Percentiles rank a stretch among this genome's conserved stretches.
Conservation (phyloP, 2,329 filamentous ascomycete genomes). For the Penicillium sp. region DNA sequence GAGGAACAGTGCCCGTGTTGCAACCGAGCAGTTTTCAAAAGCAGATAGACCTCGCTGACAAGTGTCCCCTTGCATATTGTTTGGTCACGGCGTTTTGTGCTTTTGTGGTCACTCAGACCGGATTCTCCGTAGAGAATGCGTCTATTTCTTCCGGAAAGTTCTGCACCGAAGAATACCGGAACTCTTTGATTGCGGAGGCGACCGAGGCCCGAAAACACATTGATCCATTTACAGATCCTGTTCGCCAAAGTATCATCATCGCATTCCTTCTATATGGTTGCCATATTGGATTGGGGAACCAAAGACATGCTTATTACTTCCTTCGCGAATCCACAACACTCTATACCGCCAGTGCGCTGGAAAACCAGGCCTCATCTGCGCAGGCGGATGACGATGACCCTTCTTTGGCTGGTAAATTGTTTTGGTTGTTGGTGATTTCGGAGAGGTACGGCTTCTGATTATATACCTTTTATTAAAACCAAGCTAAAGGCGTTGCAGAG, state of each 20-base stretch:
- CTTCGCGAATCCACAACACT: slow-evolving; percentile 69
- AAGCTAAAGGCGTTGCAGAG: slow-evolving; percentile 40
- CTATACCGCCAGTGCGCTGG: slow-evolving; percentile 51
- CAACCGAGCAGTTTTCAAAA: slow-evolving; percentile 20
- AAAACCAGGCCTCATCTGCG: slow-evolving; percentile 48
- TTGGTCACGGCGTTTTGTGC: slow-evolving; percentile 39
- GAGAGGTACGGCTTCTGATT: slow-evolving; percentile 53
- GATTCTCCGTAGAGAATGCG: slow-evolving; percentile 11
- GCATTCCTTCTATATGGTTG: slow-evolving; percentile 69
- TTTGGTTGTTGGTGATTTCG: slow-evolving; percentile 63
- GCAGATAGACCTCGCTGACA: slow-evolving; percentile 22
- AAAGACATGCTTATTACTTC: slow-evolving; percentile 70
- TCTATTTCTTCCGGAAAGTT: neutral
- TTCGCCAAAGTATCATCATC: slow-evolving; percentile 50
- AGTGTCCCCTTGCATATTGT: slow-evolving; percentile 26
- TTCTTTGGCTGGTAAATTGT: slow-evolving; percentile 50
- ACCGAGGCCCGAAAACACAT: slow-evolving; percentile 23
- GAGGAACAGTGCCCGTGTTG: slow-evolving; percentile 31
- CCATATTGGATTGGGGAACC: slow-evolving; percentile 62
- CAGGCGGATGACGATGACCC: slow-evolving; percentile 48
- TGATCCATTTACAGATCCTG: slow-evolving; percentile 21
- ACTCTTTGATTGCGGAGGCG: slow-evolving; percentile 28
- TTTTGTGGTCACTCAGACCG: slow-evolving; percentile 32
- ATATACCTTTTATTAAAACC: neutral
- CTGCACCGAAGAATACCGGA: slow-evolving; percentile 8